Evolutionary conservation across 805 yeast genomes (phyloP).

Genomic region (Scheffersomyces lignosus): DNA sequence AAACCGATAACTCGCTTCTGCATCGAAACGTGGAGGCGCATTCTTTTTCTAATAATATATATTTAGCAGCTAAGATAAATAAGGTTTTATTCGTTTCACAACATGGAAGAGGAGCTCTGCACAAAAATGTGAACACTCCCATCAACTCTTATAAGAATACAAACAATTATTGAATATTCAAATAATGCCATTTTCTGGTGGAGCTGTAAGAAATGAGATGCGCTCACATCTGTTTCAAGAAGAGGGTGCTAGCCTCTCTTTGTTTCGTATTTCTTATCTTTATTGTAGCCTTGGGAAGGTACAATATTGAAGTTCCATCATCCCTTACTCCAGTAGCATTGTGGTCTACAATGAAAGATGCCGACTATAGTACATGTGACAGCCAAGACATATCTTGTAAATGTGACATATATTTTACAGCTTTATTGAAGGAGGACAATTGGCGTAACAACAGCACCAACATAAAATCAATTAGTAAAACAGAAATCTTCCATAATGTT

Average conservation of each 20-base stretch:
- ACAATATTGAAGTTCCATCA: not conserved
- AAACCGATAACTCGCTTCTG: too few relatives aligned
- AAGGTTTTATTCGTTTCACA: too few relatives aligned
- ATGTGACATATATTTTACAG: not conserved
- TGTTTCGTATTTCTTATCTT: not conserved
- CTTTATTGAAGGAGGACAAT: not conserved
- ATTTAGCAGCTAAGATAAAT: too few relatives aligned
- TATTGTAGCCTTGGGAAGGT: not conserved
- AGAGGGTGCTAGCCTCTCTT: not conserved
- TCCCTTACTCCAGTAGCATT: not conserved
- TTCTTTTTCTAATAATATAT: too few relatives aligned
- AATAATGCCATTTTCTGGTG: too few relatives aligned
- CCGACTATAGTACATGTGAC: not conserved
- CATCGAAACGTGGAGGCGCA: too few relatives aligned
- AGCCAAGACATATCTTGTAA: not conserved
- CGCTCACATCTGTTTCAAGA: not conserved
- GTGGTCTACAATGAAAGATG: not conserved
- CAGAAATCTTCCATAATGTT: not conserved
- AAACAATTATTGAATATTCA: too few relatives aligned
- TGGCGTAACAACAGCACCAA: not conserved
- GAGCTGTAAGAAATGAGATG: not conserved
- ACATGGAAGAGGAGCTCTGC: too few relatives aligned
- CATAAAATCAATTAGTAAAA: not conserved
- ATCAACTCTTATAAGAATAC: too few relatives aligned
- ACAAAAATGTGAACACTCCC: too few relatives aligned